Evolutionary conservation across 2,329 filamentous ascomycete species (phyloP).

Genomic region (Fonsecaea pugnacius): DNA sequence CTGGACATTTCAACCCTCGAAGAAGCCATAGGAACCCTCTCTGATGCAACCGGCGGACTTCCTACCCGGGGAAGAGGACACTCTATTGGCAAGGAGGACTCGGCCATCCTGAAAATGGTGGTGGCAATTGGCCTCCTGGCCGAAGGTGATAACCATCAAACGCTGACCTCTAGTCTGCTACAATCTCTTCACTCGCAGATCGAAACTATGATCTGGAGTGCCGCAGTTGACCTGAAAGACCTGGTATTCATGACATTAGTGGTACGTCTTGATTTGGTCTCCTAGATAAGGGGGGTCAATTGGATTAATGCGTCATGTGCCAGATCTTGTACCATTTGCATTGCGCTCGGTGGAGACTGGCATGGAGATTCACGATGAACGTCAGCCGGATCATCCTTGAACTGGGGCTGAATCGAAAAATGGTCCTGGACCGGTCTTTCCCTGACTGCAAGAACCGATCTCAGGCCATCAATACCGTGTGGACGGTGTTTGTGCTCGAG

Average conservation of each 20-base stretch:
- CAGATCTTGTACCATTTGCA: constrained; percentile 22
- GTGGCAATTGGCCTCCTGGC: constrained; percentile 14
- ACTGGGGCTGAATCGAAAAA: constrained; percentile 16
- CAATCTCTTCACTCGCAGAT: constrained; percentile 8
- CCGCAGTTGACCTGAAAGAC: constrained; percentile 15
- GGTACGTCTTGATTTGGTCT: constrained; percentile 6
- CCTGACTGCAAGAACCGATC: constrained; percentile 9
- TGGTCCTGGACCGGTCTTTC: constrained; percentile 16
- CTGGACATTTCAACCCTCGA: constrained; percentile 5
- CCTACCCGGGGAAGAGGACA: not conserved
- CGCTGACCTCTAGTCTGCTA: constrained; percentile 11
- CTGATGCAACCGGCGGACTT: not conserved
- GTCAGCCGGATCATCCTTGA: constrained; percentile 21
- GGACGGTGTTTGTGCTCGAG: constrained; percentile 19
- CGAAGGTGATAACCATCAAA: constrained; percentile 15
- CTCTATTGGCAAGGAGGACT: constrained; percentile 8
- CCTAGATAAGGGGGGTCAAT: not conserved
- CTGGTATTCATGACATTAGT: constrained; percentile 16
- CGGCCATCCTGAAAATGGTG: constrained; percentile 17
- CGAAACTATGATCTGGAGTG: constrained; percentile 18
- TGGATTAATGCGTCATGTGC: not conserved
- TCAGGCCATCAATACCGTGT: constrained; percentile 13
- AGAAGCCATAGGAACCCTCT: not conserved
- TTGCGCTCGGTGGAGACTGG: constrained; percentile 19
- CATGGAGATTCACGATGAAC: constrained; percentile 20